These are phyloP conservation scores for Aquilaria sinensis DNA, from an alignment of 345 rosid species.

Conservation along the genomic window DNA sequence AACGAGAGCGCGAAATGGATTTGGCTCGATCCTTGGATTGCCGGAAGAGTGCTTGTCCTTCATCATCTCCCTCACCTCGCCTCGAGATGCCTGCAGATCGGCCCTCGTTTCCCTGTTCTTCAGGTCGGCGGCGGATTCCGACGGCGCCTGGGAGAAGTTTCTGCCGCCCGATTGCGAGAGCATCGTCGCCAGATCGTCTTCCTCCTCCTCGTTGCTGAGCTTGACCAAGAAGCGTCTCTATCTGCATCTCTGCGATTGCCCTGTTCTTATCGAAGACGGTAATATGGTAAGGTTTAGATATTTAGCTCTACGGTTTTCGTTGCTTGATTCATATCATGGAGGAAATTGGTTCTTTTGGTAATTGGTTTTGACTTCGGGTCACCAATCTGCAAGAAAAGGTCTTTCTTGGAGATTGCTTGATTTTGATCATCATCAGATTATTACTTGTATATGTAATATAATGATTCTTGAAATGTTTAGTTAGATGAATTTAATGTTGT, in stretches of 20 bases:
- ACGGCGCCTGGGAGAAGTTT: constrained; percentile 44
- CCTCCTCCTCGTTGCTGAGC: not conserved
- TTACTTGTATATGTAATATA: too few relatives aligned
- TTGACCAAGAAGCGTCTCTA: constrained; percentile 38
- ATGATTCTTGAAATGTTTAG: too few relatives aligned
- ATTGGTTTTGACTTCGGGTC: too few relatives aligned
- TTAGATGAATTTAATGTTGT: too few relatives aligned
- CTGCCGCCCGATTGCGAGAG: constrained; percentile 33
- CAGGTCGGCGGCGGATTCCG: constrained; percentile 33
- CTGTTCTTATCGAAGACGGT: constrained; percentile 34
- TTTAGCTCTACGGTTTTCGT: too few relatives aligned
- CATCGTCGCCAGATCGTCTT: constrained; percentile 15
- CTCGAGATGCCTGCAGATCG: constrained; percentile 31
- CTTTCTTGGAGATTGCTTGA: too few relatives aligned
- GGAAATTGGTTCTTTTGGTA: too few relatives aligned
- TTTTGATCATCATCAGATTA: too few relatives aligned
- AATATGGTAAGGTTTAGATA: constrained; percentile 27
- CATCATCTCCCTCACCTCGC: constrained; percentile 35
- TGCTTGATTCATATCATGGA: too few relatives aligned
- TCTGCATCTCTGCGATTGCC: constrained; percentile 30
- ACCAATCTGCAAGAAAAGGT: too few relatives aligned
- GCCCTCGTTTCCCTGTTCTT: constrained; percentile 33
- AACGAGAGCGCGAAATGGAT: too few relatives aligned
- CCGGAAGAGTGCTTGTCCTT: constrained; percentile 36
- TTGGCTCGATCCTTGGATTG: not conserved